A percentile compares a stretch with the other conserved stretches of the same genome.
Evolutionary conservation across 2,329 filamentous ascomycete species (phyloP).

Genomic region (Scolecobasidium constrictum): DNA sequence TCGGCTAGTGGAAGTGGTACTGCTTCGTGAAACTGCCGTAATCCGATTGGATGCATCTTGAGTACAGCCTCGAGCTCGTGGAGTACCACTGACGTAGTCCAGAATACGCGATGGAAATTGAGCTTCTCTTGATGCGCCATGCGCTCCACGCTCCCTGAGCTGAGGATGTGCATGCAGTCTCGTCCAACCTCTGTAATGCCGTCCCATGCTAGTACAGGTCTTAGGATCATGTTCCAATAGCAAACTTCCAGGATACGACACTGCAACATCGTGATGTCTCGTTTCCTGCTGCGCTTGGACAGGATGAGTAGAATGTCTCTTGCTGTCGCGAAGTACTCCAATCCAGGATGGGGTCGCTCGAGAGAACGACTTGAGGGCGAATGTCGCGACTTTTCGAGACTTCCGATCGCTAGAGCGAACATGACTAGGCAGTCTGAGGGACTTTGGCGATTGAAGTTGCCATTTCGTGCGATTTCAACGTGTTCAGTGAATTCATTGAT

Average conservation of each 20-base stretch:
- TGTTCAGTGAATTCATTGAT: slow-evolving; percentile 15
- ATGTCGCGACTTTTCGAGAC: slow-evolving; percentile 9
- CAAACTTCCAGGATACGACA: slow-evolving; percentile 19
- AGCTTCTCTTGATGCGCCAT: slow-evolving; percentile 15
- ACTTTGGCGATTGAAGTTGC: slow-evolving; percentile 11
- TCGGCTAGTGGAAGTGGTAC: slow-evolving; percentile 20
- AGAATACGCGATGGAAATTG: slow-evolving; percentile 19
- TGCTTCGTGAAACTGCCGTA: slow-evolving; percentile 19
- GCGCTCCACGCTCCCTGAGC: slow-evolving; percentile 14
- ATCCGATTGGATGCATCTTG: slow-evolving; percentile 20
- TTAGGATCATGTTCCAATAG: slow-evolving; percentile 18
- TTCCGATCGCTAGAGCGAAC: slow-evolving; percentile 17
- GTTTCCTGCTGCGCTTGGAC: slow-evolving; percentile 15
- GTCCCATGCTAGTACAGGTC: slow-evolving; percentile 18
- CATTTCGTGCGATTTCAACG: slow-evolving; percentile 13
- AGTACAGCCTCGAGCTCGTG: slow-evolving; percentile 19
- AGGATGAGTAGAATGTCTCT: slow-evolving; percentile 16
- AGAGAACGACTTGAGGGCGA: slow-evolving; percentile 2
- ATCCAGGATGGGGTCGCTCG: slow-evolving; percentile 14
- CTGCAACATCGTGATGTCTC: slow-evolving; percentile 16
- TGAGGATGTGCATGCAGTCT: slow-evolving; percentile 17
- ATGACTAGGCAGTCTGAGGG: slow-evolving; percentile 16
- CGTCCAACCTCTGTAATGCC: slow-evolving; percentile 16
- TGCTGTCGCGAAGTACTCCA: slow-evolving; percentile 18
- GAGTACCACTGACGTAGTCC: slow-evolving; percentile 9